phyloP scores from a whole-genome alignment of 495 filamentous ascomycete species.

The Podospora comata region DNA sequence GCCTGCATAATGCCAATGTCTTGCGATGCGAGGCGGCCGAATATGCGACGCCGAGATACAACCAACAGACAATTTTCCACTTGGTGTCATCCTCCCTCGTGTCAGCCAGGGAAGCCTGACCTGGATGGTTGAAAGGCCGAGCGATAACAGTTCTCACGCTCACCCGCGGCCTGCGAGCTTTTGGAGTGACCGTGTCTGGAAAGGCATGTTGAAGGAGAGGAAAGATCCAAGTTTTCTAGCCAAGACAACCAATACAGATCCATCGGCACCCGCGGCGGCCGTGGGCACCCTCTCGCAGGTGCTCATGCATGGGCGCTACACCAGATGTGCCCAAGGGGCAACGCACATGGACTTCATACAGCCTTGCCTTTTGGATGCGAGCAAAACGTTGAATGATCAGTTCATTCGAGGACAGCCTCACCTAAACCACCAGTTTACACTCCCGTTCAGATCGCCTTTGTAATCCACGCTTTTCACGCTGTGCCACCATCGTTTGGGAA shows the following conservation, averaged over 20 bases:
- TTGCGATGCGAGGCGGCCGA: neutral
- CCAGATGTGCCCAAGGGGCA: neutral
- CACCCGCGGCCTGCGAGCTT: neutral
- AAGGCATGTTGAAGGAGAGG: neutral
- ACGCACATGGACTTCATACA: neutral
- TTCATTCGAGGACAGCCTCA: slow-evolving; percentile 17
- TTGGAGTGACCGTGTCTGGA: neutral
- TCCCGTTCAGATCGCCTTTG: slow-evolving; percentile 35
- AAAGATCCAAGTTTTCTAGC: neutral
- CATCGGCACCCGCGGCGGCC: no score
- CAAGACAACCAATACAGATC: neutral
- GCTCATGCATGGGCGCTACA: neutral
- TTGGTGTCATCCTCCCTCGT: neutral
- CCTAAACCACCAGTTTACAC: slow-evolving; percentile 92
- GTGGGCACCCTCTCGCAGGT: neutral
- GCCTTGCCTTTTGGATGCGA: neutral
- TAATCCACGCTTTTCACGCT: slow-evolving; percentile 65
- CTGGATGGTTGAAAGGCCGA: neutral
- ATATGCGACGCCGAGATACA: neutral
- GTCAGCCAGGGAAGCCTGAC: neutral
- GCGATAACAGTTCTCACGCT: neutral
- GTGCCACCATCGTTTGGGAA: slow-evolving; percentile 96
- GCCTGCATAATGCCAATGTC: neutral
- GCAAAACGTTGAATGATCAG: neutral
- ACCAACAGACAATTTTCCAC: neutral